phyloP scores from a whole-genome alignment of 306 rosid genomes.

The Quercus suber region DNA sequence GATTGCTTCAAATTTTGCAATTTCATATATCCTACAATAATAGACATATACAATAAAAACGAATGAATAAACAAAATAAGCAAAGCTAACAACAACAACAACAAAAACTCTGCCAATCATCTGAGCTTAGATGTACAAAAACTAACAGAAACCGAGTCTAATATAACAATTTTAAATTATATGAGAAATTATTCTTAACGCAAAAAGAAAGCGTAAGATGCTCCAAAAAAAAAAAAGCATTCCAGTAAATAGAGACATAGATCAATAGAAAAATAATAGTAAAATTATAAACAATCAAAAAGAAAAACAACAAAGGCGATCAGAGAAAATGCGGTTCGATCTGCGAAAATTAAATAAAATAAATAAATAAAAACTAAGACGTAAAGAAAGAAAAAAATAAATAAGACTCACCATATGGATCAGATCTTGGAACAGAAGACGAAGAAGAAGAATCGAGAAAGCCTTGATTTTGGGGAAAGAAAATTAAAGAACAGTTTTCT shows the following conservation, averaged over 20 bases:
- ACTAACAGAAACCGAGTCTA: not conserved
- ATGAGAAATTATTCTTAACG: no score
- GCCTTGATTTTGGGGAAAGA: not conserved
- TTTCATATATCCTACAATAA: not conserved
- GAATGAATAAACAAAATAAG: no score
- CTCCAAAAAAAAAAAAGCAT: not conserved
- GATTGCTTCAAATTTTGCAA: not conserved
- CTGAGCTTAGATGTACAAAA: not conserved
- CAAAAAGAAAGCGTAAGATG: no score
- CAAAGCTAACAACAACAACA: no score
- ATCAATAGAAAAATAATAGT: not conserved
- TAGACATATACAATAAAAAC: not conserved
- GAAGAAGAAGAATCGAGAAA: not conserved
- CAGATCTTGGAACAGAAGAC: not conserved
- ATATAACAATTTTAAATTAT: not conserved
- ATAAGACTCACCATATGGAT: not conserved
- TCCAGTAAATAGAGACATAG: not conserved
- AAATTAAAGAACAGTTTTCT: not conserved
- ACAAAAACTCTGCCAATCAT: no score
- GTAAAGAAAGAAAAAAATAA: not conserved
- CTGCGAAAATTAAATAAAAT: not conserved
- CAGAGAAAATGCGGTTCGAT: not conserved
- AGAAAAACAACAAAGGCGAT: not conserved
- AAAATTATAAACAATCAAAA: not conserved
- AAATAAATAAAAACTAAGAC: no score